Evolutionary conservation across 2,329 filamentous ascomycete genomes (phyloP).

Genomic region (Scedosporium aurantiacum): DNA sequence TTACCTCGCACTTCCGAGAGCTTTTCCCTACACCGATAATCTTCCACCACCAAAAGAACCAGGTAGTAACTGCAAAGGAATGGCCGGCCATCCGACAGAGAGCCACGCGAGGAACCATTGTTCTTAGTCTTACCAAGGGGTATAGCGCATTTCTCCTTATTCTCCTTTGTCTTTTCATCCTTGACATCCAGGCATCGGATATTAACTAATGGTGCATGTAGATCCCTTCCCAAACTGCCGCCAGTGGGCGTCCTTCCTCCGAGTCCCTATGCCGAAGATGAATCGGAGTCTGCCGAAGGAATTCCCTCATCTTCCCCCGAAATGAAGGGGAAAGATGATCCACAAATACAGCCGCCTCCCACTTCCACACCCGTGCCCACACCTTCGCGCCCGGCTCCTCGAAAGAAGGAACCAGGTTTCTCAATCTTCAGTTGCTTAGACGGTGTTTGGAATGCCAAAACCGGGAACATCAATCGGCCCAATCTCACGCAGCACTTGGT

Average conservation of each 20-base stretch:
- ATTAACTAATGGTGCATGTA: not conserved
- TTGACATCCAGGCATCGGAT: not conserved
- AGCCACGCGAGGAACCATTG: slow-evolving; percentile 4
- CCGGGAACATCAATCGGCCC: not conserved
- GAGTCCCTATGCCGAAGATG: too few relatives aligned
- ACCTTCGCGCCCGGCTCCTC: too few relatives aligned
- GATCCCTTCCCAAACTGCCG: not conserved
- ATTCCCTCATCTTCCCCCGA: not conserved
- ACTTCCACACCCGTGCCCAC: not conserved
- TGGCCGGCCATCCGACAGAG: slow-evolving; percentile 13
- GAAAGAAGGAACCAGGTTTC: not conserved
- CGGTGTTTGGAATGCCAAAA: not conserved
- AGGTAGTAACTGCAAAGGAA: slow-evolving; percentile 10
- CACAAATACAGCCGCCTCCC: not conserved
- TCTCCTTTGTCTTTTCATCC: not conserved
- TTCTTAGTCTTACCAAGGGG: not conserved
- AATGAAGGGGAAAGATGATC: not conserved
- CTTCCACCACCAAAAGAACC: slow-evolving; percentile 10
- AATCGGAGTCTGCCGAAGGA: too few relatives aligned
- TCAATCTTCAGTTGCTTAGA: not conserved
- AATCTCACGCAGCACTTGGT: slow-evolving; percentile 3
- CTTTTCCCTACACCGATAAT: slow-evolving; percentile 14
- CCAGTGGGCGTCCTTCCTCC: not conserved
- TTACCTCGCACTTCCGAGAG: slow-evolving; percentile 14
- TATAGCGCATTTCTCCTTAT: not conserved